Evolutionary conservation across 768 basidiomycete species (phyloP).

Genomic region (Rossbeevera mucosa): DNA sequence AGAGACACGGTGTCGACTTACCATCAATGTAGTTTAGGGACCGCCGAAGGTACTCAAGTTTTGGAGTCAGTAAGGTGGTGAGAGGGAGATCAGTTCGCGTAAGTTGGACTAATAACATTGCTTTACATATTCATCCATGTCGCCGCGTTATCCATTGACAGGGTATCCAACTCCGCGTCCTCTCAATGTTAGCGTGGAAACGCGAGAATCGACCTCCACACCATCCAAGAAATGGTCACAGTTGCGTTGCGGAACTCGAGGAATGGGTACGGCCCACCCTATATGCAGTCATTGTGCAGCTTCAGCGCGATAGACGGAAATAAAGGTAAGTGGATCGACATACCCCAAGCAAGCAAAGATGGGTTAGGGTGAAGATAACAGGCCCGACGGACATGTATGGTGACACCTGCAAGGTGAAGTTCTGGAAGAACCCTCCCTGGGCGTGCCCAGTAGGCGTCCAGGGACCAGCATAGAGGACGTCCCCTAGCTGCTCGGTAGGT

Average conservation of each 20-base stretch:
- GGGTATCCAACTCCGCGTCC: background rate
- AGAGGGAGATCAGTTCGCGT: too few relatives aligned
- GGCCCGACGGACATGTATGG: slow-evolving; percentile 8
- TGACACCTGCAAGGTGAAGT: slow-evolving; percentile 22
- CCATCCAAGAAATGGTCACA: slow-evolving; percentile 15
- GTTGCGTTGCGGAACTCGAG: slow-evolving; percentile 8
- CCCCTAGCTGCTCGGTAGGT: slow-evolving; percentile 19
- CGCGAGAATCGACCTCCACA: background rate
- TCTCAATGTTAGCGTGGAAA: background rate
- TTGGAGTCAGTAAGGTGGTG: too few relatives aligned
- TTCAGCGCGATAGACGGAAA: background rate
- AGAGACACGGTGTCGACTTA: too few relatives aligned
- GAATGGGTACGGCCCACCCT: background rate
- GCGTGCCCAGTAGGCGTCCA: slow-evolving; percentile 21
- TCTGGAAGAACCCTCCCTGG: slow-evolving; percentile 24
- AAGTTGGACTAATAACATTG: too few relatives aligned
- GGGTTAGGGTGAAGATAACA: slow-evolving; percentile 29
- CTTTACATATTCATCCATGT: background rate
- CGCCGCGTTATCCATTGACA: background rate
- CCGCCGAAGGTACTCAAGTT: too few relatives aligned
- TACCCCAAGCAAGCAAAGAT: slow-evolving; percentile 16
- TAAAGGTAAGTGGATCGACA: background rate
- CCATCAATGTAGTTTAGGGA: too few relatives aligned
- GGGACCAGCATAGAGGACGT: slow-evolving; percentile 27
- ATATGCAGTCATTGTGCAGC: background rate